Percentiles rank a stretch among this genome's conserved stretches.
Evolutionary conservation across 306 rosid genomes (phyloP).

Genomic region (Parietaria judaica): DNA sequence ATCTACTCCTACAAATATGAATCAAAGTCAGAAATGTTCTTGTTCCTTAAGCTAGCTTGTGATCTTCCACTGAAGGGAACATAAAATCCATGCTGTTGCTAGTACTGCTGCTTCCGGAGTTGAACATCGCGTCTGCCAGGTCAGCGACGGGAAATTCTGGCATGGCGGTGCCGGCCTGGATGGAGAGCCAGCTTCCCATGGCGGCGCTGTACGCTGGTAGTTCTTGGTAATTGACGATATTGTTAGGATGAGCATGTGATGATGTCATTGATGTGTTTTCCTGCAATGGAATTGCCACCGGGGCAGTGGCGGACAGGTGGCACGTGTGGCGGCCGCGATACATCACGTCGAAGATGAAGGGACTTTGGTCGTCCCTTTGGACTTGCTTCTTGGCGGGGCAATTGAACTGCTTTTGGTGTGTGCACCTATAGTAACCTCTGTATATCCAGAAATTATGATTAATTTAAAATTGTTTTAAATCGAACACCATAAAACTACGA

Average conservation of each 20-base stretch:
- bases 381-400: slow-evolving; percentile 71
- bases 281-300: slow-evolving; percentile 30
- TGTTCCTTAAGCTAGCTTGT: slow-evolving; percentile 16
- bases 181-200: slow-evolving; percentile 22
- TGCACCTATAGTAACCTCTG: slow-evolving; percentile 65
- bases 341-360: slow-evolving; percentile 37
- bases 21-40: slow-evolving; percentile 8
- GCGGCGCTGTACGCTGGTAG: slow-evolving; percentile 12
- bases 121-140: slow-evolving; percentile 62
- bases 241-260: background rate
- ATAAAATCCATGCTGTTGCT: slow-evolving; percentile 50
- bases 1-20: too few species aligned
- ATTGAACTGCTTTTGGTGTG: slow-evolving; percentile 53
- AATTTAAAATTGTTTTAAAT: too few species aligned
- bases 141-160: slow-evolving; percentile 42
- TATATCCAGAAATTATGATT: too few species aligned
- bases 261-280: background rate
- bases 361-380: slow-evolving; percentile 45
- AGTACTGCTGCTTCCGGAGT: slow-evolving; percentile 41
- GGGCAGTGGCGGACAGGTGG: slow-evolving; percentile 64
- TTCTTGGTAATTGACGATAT: background rate
- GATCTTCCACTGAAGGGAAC: slow-evolving; percentile 29
- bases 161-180: slow-evolving; percentile 1
- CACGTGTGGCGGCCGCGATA: slow-evolving; percentile 56
- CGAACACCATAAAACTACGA: too few species aligned